A percentile compares a stretch with the other conserved stretches of the same genome.
These are phyloP conservation scores for Citrullus mucosospermus DNA, from an alignment of 306 rosid genomes.

Conservation along the genomic window DNA sequence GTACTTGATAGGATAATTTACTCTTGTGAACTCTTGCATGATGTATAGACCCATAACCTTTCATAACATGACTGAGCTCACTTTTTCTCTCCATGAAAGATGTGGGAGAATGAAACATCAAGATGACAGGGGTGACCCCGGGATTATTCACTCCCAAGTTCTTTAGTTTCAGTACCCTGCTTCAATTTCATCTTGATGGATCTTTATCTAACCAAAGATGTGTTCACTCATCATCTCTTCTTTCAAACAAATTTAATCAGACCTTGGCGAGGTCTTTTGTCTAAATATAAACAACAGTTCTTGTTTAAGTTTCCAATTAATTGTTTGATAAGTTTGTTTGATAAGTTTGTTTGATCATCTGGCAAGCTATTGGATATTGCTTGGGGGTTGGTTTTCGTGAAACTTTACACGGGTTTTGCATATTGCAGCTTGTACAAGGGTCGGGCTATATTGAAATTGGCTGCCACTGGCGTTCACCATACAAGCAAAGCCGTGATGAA, in stretches of 20 bases:
- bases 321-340: neutral
- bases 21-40: neutral
- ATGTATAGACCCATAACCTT: neutral
- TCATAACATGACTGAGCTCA: neutral
- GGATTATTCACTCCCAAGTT: neutral
- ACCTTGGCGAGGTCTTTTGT: neutral
- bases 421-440: slow-evolving; percentile 52
- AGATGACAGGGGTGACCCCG: neutral
- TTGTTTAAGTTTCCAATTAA: neutral
- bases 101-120: neutral
- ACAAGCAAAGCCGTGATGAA: slow-evolving; percentile 53
- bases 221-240: neutral
- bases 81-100: neutral
- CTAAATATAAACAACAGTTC: neutral
- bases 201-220: too few species aligned
- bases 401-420: neutral
- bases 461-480: slow-evolving; percentile 52
- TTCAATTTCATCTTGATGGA: neutral
- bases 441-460: slow-evolving; percentile 54
- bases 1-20: neutral
- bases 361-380: neutral
- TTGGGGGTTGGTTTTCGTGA: neutral
- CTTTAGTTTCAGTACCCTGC: neutral
- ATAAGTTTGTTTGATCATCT: neutral
- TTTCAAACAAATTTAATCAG: neutral